Evolutionary conservation across 1,284 basidiomycete genomes (phyloP), one percentile per base, ranked within the genome.

Genomic region (Inonotus obliquus): DNA sequence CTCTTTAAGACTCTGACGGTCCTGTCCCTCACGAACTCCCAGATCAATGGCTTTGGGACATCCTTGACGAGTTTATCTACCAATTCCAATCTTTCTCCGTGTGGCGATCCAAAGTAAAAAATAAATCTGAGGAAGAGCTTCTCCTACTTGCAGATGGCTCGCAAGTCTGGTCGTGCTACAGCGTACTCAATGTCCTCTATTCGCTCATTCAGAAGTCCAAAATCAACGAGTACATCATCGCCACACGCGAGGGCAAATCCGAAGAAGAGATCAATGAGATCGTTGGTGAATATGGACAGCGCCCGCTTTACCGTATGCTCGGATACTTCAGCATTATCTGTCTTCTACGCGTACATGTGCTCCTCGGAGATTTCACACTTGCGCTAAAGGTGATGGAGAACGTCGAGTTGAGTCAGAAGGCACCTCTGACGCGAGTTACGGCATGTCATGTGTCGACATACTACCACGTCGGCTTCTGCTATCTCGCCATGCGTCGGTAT

Each of bases 1-100:
- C n/a, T 21, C 66, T n/a, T n/a, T n/a, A n/a, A 92, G 92, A 97
- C 75, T 96, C 93, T 23, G 94, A 98, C 65, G 93, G 92, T 0
- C 96, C 96, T 1, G 95, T 98, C 0, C 76, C 87, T 17, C 86
- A 98, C 59, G 89, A 96, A 68, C 85, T 98, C 14, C 96, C 96
- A 0, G 92, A 96, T 65, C 95, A 98, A 75, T 99, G 96, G 96
- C 78, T 99, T 5, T 98, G 96, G 93, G 96, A 99, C 74, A 98
- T 99, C 76, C 91, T 98, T 70, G 96, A 98, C 77, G 96, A 98
- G 72, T 99, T 99, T 75, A 97, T 98, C 69, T 99, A 98, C 78
- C 96, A 98, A 74, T 99, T 96, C 81, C 94, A 97, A 74, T 91
- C 91, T 23, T 98, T 98, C 77, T 90, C 94, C 68, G 87, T 92